A percentile compares a stretch with the other conserved stretches of the same genome.
Conservation (phyloP, 176 grass and related monocot species). For the Puccinellia tenuiflora region DNA sequence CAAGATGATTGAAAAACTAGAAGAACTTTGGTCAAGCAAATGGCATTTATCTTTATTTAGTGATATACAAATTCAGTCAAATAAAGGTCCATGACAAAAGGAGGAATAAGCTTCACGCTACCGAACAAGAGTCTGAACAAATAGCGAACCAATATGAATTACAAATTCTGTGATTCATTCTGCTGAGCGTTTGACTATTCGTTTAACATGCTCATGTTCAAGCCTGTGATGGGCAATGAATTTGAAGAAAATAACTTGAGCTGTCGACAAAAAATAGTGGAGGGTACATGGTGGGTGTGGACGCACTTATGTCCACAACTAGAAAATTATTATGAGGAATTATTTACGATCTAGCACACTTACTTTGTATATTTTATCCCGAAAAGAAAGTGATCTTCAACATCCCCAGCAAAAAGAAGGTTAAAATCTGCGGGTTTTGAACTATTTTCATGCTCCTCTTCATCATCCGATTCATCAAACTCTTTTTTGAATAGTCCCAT, state of each 20-base stretch:
- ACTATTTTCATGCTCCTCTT: constrained; percentile 44
- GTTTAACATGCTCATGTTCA: neutral
- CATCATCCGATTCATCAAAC: constrained; percentile 70
- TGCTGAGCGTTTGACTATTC: neutral
- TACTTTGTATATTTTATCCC: constrained; percentile 97
- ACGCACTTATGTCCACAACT: neutral
- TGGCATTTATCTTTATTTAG: neutral
- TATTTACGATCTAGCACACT: neutral
- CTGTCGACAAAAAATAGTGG: neutral
- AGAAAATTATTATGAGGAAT: constrained; percentile 10
- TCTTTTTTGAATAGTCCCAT: constrained; percentile 61
- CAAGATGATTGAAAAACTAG: neutral
- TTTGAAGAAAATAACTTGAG: neutral
- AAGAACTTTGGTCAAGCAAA: neutral
- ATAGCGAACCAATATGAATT: neutral
- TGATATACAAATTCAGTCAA: neutral
- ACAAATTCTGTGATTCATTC: neutral
- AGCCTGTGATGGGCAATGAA: neutral
- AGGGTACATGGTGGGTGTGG: neutral
- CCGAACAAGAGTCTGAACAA: neutral
- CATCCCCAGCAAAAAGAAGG: constrained; percentile 73
- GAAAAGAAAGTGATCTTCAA: constrained; percentile 81
- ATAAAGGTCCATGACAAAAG: neutral
- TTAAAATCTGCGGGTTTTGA: constrained; percentile 79
- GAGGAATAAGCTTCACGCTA: neutral